Percentiles rank a stretch among this genome's conserved stretches.
These are phyloP conservation scores for Pelargonium fulgidum DNA, from an alignment of 441 rosid species.

Conservation along the genomic window DNA sequence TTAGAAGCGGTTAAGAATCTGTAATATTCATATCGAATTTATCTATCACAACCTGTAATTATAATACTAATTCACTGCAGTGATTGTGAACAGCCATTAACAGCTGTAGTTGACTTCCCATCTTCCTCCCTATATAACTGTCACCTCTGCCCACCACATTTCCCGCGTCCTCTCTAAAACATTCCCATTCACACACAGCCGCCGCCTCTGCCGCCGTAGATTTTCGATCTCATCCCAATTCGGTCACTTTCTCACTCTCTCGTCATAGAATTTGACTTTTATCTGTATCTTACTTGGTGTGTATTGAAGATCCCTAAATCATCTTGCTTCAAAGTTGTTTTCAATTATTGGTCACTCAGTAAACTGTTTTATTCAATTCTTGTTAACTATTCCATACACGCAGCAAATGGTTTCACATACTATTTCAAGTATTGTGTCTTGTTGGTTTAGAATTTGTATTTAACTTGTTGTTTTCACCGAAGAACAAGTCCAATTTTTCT, in stretches of 20 bases:
- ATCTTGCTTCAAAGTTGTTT: neutral
- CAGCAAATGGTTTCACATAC: neutral
- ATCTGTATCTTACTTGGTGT: neutral
- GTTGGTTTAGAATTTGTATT: neutral
- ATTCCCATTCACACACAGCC: neutral
- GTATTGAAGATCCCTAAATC: too few relatives aligned
- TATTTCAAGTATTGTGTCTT: neutral
- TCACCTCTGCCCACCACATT: neutral
- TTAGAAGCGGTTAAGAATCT: too few relatives aligned
- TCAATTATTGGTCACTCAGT: neutral
- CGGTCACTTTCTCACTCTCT: too few relatives aligned
- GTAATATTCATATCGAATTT: neutral
- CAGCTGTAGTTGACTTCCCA: neutral
- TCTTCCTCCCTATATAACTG: neutral
- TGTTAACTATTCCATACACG: too few relatives aligned
- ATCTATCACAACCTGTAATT: neutral
- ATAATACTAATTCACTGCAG: neutral
- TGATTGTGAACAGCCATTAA: neutral
- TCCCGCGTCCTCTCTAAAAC: neutral
- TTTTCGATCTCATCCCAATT: neutral
- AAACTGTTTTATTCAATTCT: too few relatives aligned
- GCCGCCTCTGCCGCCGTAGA: neutral
- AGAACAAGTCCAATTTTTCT: neutral
- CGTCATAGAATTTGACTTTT: neutral
- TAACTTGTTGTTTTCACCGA: neutral